Evolutionary conservation across 202 grass and related monocot genomes (phyloP), one percentile per base, ranked within the genome.

Genomic region (Setaria viridis): DNA sequence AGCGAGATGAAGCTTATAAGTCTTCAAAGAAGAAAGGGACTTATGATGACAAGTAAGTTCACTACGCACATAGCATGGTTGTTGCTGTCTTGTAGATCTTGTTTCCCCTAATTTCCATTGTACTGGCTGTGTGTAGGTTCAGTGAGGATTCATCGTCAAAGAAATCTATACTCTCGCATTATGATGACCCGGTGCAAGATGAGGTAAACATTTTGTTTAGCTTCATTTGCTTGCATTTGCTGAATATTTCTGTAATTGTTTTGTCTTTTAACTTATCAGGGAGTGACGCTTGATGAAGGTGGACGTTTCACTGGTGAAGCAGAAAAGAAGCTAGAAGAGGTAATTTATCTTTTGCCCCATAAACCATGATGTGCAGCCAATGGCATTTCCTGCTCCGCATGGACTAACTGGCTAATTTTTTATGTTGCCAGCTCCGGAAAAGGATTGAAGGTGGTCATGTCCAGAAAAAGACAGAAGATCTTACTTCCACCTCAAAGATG

Each of bases 321-420:
- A 81, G 94, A 94, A 88, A 96, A 91, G 73, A 96, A 90, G 69
- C 77, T 96, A 3, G 90, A 93, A 90, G 97, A 99, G 90, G 94
- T 96, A 84, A 74, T 65, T 33, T 54, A 43, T 46, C 58, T 82
- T 77, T 45, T 67, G 2, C 32, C 48, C 34, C 62, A 77, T 47
- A 50, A 63, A 70, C 41, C 25, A 62, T 72, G 51, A 42, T 58
- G 62, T 60, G 19, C 45, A 17, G 51, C 48, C 17, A 58, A 56
- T 49, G 25, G 5, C 48, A 78, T 25, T 53, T 35, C 7, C 2
- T 57, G 25, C 54, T 62, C 54, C 65, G 2, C 29, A 29, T 83
- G 34, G 17, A 69, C 64, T 39, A 42, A 54, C 20, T 62, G 35
- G 73, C 43, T 87, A 58, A 46, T 67, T 64, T 84, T 87, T 67